Conservation (phyloP, 768 basidiomycete genomes). For the Galerina marginata region DNA sequence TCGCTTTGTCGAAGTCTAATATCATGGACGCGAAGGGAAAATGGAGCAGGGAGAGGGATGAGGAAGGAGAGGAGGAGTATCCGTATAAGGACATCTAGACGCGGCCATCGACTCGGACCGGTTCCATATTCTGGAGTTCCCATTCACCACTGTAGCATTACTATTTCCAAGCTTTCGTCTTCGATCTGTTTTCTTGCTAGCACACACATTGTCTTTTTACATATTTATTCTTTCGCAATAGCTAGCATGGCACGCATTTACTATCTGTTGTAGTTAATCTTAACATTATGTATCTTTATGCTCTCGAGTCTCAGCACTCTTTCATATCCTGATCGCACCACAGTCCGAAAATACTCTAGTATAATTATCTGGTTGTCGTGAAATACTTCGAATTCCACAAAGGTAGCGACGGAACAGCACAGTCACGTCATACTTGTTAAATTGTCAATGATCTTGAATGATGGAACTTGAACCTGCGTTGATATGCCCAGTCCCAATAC, state of each 20-base stretch:
- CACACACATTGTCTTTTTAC: slow-evolving; percentile 17
- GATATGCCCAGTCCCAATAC: too few relatives aligned
- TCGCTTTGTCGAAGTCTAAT: slow-evolving; percentile 27
- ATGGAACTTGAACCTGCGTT: not conserved
- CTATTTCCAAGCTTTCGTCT: slow-evolving; percentile 9
- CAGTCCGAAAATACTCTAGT: too few relatives aligned
- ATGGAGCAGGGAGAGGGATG: slow-evolving; percentile 6
- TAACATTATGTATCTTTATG: slow-evolving; percentile 25
- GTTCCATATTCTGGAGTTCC: slow-evolving; percentile 9
- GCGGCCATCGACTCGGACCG: slow-evolving; percentile 9
- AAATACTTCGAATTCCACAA: not conserved
- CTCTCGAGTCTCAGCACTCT: not conserved
- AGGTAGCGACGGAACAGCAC: slow-evolving; percentile 1
- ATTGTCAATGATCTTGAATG: not conserved
- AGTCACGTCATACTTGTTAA: not conserved
- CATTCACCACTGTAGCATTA: slow-evolving; percentile 25
- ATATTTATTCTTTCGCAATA: slow-evolving; percentile 16
- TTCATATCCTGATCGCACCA: not conserved
- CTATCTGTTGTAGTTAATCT: slow-evolving; percentile 26
- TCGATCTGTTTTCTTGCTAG: not conserved
- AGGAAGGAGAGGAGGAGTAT: not conserved
- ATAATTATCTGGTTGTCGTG: not conserved
- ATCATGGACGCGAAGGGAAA: slow-evolving; percentile 8
- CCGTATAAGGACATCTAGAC: slow-evolving; percentile 8
- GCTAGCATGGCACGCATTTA: slow-evolving; percentile 11